Evolutionary conservation across 2,329 filamentous ascomycete species (phyloP).

Genomic region (Colletotrichum trifolii): DNA sequence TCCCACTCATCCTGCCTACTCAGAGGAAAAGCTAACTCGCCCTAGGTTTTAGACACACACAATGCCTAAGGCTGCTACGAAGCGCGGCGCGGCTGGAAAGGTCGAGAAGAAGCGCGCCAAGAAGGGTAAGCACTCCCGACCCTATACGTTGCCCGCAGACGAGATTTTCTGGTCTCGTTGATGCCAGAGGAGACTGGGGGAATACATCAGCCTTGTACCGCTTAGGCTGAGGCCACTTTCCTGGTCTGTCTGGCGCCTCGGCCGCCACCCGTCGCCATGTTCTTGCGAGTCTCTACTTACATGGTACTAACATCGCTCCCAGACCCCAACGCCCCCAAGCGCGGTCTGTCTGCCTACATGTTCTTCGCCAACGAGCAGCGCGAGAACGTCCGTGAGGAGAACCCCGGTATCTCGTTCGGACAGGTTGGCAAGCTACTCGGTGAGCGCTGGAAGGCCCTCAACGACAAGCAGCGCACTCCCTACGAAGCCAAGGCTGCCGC

Average conservation of each 20-base stretch:
- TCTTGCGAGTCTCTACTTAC: neutral
- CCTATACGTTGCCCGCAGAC: slow-evolving; percentile 39
- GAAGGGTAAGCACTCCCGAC: slow-evolving; percentile 60
- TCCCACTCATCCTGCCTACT: slow-evolving; percentile 2
- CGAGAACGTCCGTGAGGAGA: slow-evolving; percentile 97
- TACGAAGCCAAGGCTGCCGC: slow-evolving; percentile 97
- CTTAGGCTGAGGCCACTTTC: neutral
- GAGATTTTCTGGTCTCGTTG: no score
- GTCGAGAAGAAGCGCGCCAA: slow-evolving; percentile 66
- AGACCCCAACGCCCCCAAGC: slow-evolving; percentile 99
- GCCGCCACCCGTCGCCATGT: neutral
- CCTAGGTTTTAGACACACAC: slow-evolving; percentile 45
- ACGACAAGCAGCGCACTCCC: slow-evolving; percentile 89
- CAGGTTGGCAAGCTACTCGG: slow-evolving; percentile 98
- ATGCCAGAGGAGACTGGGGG: no score
- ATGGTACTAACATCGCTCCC: slow-evolving; percentile 31
- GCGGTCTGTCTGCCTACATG: slow-evolving; percentile 99
- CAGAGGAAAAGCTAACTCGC: slow-evolving; percentile 40
- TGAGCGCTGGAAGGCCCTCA: slow-evolving; percentile 98
- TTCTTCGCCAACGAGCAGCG: slow-evolving; percentile 99
- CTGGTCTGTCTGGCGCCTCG: no score
- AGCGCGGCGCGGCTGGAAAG: slow-evolving; percentile 63
- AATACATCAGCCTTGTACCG: neutral
- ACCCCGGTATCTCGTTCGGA: slow-evolving; percentile 96
- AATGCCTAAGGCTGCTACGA: slow-evolving; percentile 70